Conservation (phyloP, 306 rosid genomes). For the Leucaena leucocephala region DNA sequence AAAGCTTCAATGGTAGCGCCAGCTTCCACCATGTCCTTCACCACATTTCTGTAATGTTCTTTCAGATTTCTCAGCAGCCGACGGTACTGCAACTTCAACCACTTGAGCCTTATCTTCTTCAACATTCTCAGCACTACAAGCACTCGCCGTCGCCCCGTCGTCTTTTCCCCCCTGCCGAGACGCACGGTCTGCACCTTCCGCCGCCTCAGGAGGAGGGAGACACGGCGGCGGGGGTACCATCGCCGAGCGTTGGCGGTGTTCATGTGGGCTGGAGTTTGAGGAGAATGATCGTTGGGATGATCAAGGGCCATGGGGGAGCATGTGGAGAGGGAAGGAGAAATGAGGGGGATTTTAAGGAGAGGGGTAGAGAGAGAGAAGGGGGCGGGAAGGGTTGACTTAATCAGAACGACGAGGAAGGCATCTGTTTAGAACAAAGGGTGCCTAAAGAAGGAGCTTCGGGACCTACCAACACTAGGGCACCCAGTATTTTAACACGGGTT, state of each 20-base stretch:
- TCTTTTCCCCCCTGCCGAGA: constrained; percentile 46
- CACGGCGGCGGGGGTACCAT: constrained; percentile 19
- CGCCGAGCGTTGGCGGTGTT: background rate
- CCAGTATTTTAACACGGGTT: too few species aligned
- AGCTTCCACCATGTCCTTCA: constrained; percentile 50
- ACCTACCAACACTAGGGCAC: background rate
- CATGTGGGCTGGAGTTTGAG: background rate
- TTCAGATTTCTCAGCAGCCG: constrained; percentile 45
- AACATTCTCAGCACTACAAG: constrained; percentile 16
- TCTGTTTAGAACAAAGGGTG: background rate
- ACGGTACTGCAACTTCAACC: constrained; percentile 49
- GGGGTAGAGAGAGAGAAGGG: background rate
- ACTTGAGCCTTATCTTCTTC: constrained; percentile 40
- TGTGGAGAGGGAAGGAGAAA: background rate
- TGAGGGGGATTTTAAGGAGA: background rate
- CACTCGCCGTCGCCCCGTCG: constrained; percentile 1
- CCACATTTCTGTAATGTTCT: constrained; percentile 33
- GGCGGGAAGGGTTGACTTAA: background rate
- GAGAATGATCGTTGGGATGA: constrained; percentile 9
- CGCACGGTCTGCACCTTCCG: constrained; percentile 42
- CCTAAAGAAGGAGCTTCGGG: background rate
- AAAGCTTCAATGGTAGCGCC: constrained; percentile 45
- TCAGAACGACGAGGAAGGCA: background rate
- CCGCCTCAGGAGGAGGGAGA: constrained; percentile 43
- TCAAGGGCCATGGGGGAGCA: constrained; percentile 40